Percentiles rank a stretch among this genome's conserved stretches.
These are phyloP conservation scores for Talaromyces proteolyticus DNA, from an alignment of 495 filamentous ascomycete genomes.

Conservation along the genomic window DNA sequence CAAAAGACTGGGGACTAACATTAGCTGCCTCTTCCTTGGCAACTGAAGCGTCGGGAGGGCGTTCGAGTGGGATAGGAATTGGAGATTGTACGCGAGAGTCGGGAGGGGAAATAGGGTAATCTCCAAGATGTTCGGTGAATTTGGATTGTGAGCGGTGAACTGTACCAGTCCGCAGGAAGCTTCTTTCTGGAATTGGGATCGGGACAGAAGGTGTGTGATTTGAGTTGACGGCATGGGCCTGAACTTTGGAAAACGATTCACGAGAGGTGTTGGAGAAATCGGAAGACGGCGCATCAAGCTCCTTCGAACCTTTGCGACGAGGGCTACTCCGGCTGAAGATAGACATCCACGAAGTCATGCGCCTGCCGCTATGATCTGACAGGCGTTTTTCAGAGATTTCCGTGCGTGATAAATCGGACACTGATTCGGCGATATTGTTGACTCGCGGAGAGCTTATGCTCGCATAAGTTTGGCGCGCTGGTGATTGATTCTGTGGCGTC, in stretches of 20 bases:
- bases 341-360: conserved; percentile 50
- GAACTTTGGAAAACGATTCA: conserved; percentile 61
- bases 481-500: conserved; percentile 39
- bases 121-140: conserved; percentile 89
- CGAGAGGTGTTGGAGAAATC: conserved; percentile 81
- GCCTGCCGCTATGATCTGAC: conserved; percentile 41
- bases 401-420: conserved; percentile 39
- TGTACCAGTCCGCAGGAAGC: conserved; percentile 41
- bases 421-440: conserved; percentile 40
- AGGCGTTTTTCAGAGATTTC: conserved; percentile 34
- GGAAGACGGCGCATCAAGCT: conserved; percentile 45
- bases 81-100: conserved; percentile 76
- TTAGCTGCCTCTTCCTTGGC: neutral
- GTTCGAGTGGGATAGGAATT: conserved; percentile 33
- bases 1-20: conserved; percentile 4
- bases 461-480: conserved; percentile 41
- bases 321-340: conserved; percentile 66
- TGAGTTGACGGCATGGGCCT: conserved; percentile 25
- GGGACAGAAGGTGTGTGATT: conserved; percentile 9
- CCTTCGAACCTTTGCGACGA: conserved; percentile 52
- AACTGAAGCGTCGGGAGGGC: conserved; percentile 7
- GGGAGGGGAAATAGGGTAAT: conserved; percentile 73
- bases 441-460: conserved; percentile 51
- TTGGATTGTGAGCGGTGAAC: conserved; percentile 79
- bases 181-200: conserved; percentile 34